A percentile compares a stretch with the other conserved stretches of the same genome.
These are phyloP conservation scores for Syzygium jambos DNA, from an alignment of 345 rosid genomes.

Conservation along the genomic window DNA sequence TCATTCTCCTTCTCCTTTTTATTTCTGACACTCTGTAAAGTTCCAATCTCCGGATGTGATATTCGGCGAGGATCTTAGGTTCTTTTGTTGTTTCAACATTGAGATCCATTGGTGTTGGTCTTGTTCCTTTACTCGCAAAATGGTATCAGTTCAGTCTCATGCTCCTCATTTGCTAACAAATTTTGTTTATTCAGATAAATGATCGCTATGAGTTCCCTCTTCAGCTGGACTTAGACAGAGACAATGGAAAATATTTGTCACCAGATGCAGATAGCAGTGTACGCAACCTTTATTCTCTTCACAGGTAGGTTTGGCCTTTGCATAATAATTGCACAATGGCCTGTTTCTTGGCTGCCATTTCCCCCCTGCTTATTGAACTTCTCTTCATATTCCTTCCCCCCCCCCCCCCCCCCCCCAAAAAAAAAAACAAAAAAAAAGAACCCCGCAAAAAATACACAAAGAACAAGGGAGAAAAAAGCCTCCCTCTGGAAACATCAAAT, in stretches of 20 bases:
- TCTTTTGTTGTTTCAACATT: neutral
- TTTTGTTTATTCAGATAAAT: slow-evolving; percentile 46
- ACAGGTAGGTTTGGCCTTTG: slow-evolving; percentile 68
- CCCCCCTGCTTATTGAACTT: neutral
- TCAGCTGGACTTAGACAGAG: slow-evolving; percentile 92
- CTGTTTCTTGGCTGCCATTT: neutral
- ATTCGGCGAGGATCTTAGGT: neutral
- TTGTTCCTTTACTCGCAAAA: neutral
- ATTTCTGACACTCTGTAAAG: neutral
- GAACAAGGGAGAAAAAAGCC: neutral
- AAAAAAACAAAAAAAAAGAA: neutral
- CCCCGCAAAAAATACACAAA: neutral
- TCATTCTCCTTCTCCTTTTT: neutral
- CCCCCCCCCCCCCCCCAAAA: no score
- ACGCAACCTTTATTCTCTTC: slow-evolving; percentile 87
- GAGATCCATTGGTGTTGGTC: neutral
- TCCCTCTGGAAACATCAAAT: neutral
- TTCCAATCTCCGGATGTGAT: neutral
- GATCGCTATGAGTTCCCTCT: slow-evolving; percentile 97
- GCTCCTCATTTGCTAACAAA: neutral
- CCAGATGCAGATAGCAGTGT: slow-evolving; percentile 91
- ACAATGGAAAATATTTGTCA: slow-evolving; percentile 71
- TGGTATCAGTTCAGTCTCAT: neutral
- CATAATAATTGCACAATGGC: neutral
- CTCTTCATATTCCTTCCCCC: neutral